A percentile compares a stretch with the other conserved stretches of the same genome.
Conservation (phyloP, 768 basidiomycete species). For the Boletus pseudo-olivaceus region DNA sequence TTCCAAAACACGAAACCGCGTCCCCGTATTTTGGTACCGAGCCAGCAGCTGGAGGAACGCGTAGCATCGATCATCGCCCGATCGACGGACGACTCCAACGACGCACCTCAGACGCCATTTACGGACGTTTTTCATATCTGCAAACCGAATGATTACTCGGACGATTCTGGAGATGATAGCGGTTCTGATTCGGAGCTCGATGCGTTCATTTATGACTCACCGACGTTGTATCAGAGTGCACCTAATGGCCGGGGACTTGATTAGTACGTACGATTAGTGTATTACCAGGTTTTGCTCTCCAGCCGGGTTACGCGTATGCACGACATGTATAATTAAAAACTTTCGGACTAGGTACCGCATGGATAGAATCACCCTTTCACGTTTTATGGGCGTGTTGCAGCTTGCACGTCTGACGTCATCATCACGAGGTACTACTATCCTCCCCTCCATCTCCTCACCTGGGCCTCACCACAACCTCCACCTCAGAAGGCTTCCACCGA, state of each 20-base stretch:
- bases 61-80: conserved; percentile 82
- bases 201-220: conserved; percentile 62
- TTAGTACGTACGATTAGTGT: conserved; percentile 6
- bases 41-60: conserved; percentile 65
- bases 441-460: conserved; percentile 13
- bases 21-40: conserved; percentile 43
- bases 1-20: conserved; percentile 50
- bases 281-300: not conserved
- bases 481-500: conserved; percentile 7
- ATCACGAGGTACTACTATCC: not conserved
- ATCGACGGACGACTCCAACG: conserved; percentile 53
- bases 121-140: conserved; percentile 69
- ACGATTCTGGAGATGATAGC: conserved; percentile 48
- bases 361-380: conserved; percentile 2
- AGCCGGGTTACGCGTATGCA: conserved; percentile 1
- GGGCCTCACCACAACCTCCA: conserved; percentile 18
- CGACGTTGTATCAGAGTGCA: conserved; percentile 40
- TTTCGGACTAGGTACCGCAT: not conserved
- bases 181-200: conserved; percentile 40
- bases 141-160: conserved; percentile 32
- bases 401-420: conserved; percentile 19
- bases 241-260: conserved; percentile 39
- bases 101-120: conserved; percentile 76
- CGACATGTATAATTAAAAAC: not conserved
- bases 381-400: conserved; percentile 11